Percentiles rank a stretch among this genome's conserved stretches.
Evolutionary conservation across 2,329 filamentous ascomycete species (phyloP).

Genomic region (Cytospora leucostoma): DNA sequence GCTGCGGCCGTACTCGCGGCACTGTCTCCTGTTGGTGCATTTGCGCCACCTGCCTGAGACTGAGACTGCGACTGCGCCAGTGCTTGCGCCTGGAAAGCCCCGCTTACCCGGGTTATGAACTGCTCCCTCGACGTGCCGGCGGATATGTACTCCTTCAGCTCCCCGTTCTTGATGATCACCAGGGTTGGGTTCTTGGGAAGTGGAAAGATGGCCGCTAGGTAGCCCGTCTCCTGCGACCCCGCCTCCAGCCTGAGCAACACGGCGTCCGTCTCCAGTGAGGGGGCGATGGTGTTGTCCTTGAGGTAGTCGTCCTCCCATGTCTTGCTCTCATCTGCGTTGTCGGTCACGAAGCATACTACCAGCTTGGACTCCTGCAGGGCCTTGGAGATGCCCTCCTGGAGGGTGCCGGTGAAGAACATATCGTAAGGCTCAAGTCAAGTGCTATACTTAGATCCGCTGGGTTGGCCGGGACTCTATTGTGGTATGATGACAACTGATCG

Average conservation of each 20-base stretch:
- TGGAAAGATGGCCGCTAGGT: conserved; percentile 79
- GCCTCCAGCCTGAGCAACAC: conserved; percentile 70
- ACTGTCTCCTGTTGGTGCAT: conserved; percentile 15
- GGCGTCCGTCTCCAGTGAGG: conserved; percentile 60
- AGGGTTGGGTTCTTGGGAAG: conserved; percentile 77
- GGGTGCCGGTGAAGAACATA: conserved; percentile 81
- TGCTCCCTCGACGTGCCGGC: conserved; percentile 65
- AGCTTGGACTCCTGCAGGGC: conserved; percentile 76
- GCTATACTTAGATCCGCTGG: not conserved
- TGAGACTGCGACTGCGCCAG: not conserved
- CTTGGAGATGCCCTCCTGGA: conserved; percentile 77
- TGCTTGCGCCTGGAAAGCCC: conserved; percentile 37
- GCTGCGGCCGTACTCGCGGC: conserved; percentile 19
- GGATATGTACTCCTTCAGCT: conserved; percentile 75
- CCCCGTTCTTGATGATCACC: conserved; percentile 77
- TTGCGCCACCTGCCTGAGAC: not conserved
- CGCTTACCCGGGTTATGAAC: conserved; percentile 59
- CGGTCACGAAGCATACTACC: conserved; percentile 86
- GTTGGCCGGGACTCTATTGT: not conserved
- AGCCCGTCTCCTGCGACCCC: conserved; percentile 78
- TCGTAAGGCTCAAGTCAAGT: conserved; percentile 18
- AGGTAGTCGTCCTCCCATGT: conserved; percentile 74
- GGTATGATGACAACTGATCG: not conserved
- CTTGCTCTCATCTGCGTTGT: conserved; percentile 68
- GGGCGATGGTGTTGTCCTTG: conserved; percentile 53